Evolutionary conservation across 2,329 filamentous ascomycete genomes (phyloP), one percentile per base, ranked within the genome.

Genomic region (Xylaria sp.): DNA sequence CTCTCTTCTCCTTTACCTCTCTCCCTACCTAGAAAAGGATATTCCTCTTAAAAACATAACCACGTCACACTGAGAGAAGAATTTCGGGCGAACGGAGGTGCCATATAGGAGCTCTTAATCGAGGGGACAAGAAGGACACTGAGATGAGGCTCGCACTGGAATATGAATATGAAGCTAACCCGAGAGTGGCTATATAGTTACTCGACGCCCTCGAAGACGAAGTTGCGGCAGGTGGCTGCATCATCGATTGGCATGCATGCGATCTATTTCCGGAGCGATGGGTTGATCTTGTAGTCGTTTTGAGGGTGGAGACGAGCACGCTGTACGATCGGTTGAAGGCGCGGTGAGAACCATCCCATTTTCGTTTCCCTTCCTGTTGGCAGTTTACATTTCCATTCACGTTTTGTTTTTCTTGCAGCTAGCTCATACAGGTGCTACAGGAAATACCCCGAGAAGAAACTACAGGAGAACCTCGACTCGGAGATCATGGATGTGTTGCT

Each of bases 241-340:
- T 99, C 74, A 92, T 99, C 77, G 96, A 99, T 82, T 99, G 96
- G 95, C 96, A 99, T 81, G 95, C 94, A 1, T 98, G 95, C 82
- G 96, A 98, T 76, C 82, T 98, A 24, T 98, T 98, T 77, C 96
- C 96, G 1, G 90, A 92, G 78, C 92, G 92, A 77, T 97, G 94
- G 93, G 92, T 99, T 77, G 96, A 99, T 79, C 87, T 99, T 2
- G 94, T 99, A 0, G 92, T 98, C 4, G 96, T 99, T 64, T 81
- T 99, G 71, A 87, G 96, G 54, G 93, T 92, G 64, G 90, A 96
- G 74, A 94, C 93, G 19, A 89, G 88, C 21, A 84, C 91, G 14
- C 86, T 97, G 2, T 98, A 96, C 78, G 96, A 99, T 79, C 88
- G 96, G 61, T 82, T 99, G 62, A 88, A 87, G 62, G 87, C 88